Evolutionary conservation across 169 alveolate genomes (phyloP).

Genomic region (Eimeria praecox): DNA sequence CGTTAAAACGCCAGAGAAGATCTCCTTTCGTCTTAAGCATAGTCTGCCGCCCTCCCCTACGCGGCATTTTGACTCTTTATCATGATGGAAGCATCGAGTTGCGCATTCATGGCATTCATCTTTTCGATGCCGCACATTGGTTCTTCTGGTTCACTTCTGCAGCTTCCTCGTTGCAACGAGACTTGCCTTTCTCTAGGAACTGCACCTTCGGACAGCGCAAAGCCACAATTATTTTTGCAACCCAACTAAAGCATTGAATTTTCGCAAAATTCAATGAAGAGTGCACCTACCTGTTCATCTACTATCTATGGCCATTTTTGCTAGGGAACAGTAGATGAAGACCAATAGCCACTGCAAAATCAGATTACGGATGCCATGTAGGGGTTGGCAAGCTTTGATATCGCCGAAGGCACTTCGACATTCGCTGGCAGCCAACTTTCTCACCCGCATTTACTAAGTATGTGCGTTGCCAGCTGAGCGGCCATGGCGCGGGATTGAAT

Average conservation of each 20-base stretch:
- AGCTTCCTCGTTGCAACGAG: neutral
- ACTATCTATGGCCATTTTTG: neutral
- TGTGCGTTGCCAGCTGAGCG: neutral
- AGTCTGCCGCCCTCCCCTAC: neutral
- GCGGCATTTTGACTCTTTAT: neutral
- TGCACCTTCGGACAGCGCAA: neutral
- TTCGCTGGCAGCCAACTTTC: neutral
- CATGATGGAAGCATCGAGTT: neutral
- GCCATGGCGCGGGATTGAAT: neutral
- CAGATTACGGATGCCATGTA: neutral
- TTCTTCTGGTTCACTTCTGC: neutral
- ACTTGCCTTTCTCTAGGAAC: neutral
- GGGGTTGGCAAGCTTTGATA: neutral
- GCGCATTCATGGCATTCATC: neutral
- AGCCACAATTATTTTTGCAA: neutral
- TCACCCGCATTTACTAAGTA: neutral
- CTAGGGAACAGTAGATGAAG: neutral
- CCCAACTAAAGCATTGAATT: neutral
- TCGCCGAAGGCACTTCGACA: neutral
- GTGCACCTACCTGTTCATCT: neutral
- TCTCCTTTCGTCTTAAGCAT: neutral
- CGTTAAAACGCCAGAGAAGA: neutral
- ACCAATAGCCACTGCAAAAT: neutral
- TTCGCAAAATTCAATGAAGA: neutral
- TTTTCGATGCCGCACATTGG: neutral